Conservation (phyloP, 2,329 filamentous ascomycete genomes). For the Aspergillus sp. region DNA sequence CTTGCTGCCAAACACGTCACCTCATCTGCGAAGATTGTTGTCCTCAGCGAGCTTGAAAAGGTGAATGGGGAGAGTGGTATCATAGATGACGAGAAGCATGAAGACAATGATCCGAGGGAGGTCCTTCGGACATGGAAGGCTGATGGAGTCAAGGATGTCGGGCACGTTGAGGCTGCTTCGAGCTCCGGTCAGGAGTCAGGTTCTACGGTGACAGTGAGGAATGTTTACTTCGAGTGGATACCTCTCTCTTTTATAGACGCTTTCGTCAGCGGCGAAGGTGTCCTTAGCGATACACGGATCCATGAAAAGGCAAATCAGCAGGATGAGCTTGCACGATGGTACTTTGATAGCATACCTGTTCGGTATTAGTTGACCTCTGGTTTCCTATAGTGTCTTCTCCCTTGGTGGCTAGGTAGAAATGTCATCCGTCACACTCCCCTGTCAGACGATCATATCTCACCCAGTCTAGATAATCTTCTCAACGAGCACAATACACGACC, state of each 20-base stretch:
- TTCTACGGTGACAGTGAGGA: slow-evolving; percentile 40
- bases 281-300: slow-evolving; percentile 33
- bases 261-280: slow-evolving; percentile 61
- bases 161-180: slow-evolving; percentile 26
- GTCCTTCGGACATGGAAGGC: slow-evolving; percentile 54
- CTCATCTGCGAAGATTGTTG: slow-evolving; percentile 54
- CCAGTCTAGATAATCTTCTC: slow-evolving; percentile 4
- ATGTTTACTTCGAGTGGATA: slow-evolving; percentile 67
- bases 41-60: slow-evolving; percentile 66
- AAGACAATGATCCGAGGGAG: slow-evolving; percentile 60
- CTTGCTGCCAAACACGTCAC: slow-evolving; percentile 59
- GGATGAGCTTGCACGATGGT: slow-evolving; percentile 21
- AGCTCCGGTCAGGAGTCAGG: slow-evolving; percentile 15
- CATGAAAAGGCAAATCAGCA: slow-evolving; percentile 28
- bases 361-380: slow-evolving; percentile 5
- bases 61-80: slow-evolving; percentile 56
- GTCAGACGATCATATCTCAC: neutral
- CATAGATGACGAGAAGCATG: slow-evolving; percentile 51
- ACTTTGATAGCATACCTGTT: slow-evolving; percentile 25
- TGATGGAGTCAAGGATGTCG: slow-evolving; percentile 28
- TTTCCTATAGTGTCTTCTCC: neutral
- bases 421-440: no score
- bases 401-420: no score
- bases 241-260: slow-evolving; percentile 55
- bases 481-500: neutral